Evolutionary conservation across 345 rosid genomes (phyloP).

Genomic region (Orychophragmus violaceus): DNA sequence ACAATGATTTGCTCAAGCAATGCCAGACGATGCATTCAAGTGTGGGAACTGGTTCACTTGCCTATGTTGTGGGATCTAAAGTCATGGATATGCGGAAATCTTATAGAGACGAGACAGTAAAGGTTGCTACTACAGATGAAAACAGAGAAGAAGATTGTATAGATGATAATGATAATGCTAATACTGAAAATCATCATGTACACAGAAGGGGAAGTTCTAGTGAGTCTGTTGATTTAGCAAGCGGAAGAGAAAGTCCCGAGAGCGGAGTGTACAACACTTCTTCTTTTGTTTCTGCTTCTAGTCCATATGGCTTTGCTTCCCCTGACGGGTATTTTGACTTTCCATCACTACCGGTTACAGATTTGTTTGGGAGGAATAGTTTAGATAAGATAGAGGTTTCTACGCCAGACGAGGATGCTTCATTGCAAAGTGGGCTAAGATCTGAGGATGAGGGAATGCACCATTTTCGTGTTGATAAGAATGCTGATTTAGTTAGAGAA

Average conservation of each 20-base stretch:
- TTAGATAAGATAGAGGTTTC: constrained; percentile 42
- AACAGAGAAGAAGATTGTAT: constrained; percentile 34
- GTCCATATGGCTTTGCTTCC: constrained; percentile 34
- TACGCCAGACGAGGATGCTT: constrained; percentile 35
- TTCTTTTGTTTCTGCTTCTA: constrained; percentile 40
- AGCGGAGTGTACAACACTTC: constrained; percentile 47
- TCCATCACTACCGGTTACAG: constrained; percentile 63
- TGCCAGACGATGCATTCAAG: constrained; percentile 89
- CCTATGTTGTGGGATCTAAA: constrained; percentile 84
- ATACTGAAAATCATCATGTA: constrained; percentile 36
- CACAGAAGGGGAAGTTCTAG: constrained; percentile 51
- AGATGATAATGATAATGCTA: constrained; percentile 28
- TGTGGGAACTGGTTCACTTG: constrained; percentile 89
- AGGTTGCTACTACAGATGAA: constrained; percentile 41
- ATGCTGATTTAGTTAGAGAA: constrained; percentile 69
- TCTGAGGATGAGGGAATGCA: constrained; percentile 60
- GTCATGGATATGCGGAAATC: constrained; percentile 88
- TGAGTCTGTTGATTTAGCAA: constrained; percentile 54
- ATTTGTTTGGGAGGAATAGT: constrained; percentile 64
- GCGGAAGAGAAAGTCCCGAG: constrained; percentile 50
- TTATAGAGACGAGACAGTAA: constrained; percentile 52
- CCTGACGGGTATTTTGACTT: constrained; percentile 49
- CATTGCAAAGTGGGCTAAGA: constrained; percentile 34
- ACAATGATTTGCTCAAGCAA: constrained; percentile 58
- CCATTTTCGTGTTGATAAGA: constrained; percentile 68